Conservation (phyloP, 805 yeast genomes). For the Pichia nanzhaoensis region DNA sequence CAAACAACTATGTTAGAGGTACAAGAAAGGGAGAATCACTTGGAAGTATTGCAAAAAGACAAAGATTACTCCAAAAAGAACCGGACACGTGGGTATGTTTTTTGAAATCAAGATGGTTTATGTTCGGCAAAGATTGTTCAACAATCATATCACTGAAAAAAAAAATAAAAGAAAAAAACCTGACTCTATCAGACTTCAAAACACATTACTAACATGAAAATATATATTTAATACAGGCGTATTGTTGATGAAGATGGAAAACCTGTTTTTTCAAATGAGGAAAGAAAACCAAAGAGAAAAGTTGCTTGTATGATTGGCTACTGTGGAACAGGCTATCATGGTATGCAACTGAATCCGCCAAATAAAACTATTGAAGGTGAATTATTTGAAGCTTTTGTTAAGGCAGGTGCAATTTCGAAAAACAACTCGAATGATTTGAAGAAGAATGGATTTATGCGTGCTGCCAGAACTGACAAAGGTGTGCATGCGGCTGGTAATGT, state of each 20-base stretch:
- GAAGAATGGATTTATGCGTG: slow-evolving; percentile 80
- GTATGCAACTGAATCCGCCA: slow-evolving; percentile 91
- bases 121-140: no score
- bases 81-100: slow-evolving; percentile 56
- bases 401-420: slow-evolving; percentile 81
- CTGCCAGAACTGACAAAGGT: slow-evolving; percentile 89
- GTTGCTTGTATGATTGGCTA: slow-evolving; percentile 90
- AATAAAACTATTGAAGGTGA: slow-evolving; percentile 88
- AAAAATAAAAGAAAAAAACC: no score
- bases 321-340: slow-evolving; percentile 95
- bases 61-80: slow-evolving; percentile 24
- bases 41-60: slow-evolving; percentile 26
- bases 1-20: slow-evolving; percentile 7
- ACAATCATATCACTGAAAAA: no score
- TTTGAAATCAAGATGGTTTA: not conserved
- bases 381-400: slow-evolving; percentile 71
- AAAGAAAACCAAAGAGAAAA: slow-evolving; percentile 75
- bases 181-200: no score
- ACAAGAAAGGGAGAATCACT: slow-evolving; percentile 26
- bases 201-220: slow-evolving; percentile 15
- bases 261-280: slow-evolving; percentile 45
- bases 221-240: slow-evolving; percentile 25
- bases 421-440: slow-evolving; percentile 86
- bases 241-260: slow-evolving; percentile 57
- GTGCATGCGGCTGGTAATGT: slow-evolving; percentile 97